Percentiles rank a stretch among this genome's conserved stretches.
Evolutionary conservation across 2,329 filamentous ascomycete genomes (phyloP).

Genomic region (Cladophialophora bantiana): DNA sequence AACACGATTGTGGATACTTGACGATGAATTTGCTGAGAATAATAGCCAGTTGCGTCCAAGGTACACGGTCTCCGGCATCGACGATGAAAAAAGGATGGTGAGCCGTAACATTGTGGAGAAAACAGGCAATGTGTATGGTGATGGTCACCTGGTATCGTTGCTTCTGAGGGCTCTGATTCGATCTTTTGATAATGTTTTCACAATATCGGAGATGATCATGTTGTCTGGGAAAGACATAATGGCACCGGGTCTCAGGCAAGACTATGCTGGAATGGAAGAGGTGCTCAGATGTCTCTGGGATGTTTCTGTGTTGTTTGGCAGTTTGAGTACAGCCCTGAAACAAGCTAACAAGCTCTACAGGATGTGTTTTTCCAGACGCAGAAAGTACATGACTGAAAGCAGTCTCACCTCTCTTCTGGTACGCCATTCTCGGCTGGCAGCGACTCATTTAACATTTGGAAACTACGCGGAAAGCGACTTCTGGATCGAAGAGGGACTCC

Average conservation of each 20-base stretch:
- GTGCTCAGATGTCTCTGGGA: not conserved
- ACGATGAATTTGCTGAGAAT: not conserved
- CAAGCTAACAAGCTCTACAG: not conserved
- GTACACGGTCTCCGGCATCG: not conserved
- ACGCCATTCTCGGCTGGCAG: not conserved
- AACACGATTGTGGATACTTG: not conserved
- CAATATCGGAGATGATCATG: not conserved
- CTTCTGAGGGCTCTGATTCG: not conserved
- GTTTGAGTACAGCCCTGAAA: not conserved
- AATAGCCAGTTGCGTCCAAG: not conserved
- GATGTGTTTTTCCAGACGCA: not conserved
- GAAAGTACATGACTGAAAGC: not conserved
- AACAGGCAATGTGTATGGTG: not conserved
- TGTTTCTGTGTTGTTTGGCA: not conserved
- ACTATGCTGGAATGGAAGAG: not conserved
- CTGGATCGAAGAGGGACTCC: conserved; percentile 4
- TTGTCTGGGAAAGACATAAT: conserved; percentile 10
- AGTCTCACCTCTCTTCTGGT: not conserved
- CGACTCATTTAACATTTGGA: not conserved
- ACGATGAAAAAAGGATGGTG: not conserved
- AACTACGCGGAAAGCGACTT: not conserved
- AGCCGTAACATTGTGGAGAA: not conserved
- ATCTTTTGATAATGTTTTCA: not conserved
- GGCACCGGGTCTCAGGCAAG: not conserved
- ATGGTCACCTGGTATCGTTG: not conserved